A percentile compares a stretch with the other conserved stretches of the same genome.
These are phyloP conservation scores for Huntiella decipiens DNA, from an alignment of 2,329 filamentous ascomycete species.

Conservation along the genomic window DNA sequence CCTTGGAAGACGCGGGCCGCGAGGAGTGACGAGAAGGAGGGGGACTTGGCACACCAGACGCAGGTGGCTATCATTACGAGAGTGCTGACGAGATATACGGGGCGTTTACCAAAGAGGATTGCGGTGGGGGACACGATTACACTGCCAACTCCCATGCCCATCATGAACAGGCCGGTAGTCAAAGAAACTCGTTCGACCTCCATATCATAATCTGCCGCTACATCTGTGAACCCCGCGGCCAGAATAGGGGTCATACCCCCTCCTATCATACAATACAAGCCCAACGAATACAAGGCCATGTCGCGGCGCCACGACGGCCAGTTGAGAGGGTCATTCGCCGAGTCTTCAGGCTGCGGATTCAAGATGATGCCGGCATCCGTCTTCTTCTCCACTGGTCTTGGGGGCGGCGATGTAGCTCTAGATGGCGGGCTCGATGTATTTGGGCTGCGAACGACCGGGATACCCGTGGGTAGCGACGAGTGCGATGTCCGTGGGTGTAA, in stretches of 20 bases:
- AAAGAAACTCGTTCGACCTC: constrained; percentile 56
- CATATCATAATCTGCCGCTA: constrained; percentile 47
- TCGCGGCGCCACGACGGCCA: constrained; percentile 75
- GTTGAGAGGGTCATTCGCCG: constrained; percentile 77
- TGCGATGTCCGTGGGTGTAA: constrained; percentile 37
- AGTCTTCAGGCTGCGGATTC: constrained; percentile 82
- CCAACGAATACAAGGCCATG: constrained; percentile 58
- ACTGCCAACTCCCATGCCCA: constrained; percentile 72
- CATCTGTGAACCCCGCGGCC: constrained; percentile 72
- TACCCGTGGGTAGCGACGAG: constrained; percentile 34
- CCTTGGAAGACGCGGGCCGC: constrained; percentile 75
- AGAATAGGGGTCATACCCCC: constrained; percentile 83
- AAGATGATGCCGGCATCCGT: constrained; percentile 75
- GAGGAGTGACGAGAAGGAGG: constrained; percentile 60
- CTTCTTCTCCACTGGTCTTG: constrained; percentile 37
- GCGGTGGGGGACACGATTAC: constrained; percentile 77
- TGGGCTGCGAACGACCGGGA: constrained; percentile 19
- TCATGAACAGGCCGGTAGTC: constrained; percentile 85
- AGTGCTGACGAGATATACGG: constrained; percentile 65
- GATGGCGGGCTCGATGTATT: constrained; percentile 13
- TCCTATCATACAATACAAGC: constrained; percentile 83
- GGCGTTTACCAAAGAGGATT: constrained; percentile 76
- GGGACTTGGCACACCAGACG: constrained; percentile 74
- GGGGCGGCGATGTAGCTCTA: constrained; percentile 10
- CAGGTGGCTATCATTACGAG: constrained; percentile 59